These are phyloP conservation scores for Solanum chilense DNA, from an alignment of 257 asterid species.

Conservation along the genomic window DNA sequence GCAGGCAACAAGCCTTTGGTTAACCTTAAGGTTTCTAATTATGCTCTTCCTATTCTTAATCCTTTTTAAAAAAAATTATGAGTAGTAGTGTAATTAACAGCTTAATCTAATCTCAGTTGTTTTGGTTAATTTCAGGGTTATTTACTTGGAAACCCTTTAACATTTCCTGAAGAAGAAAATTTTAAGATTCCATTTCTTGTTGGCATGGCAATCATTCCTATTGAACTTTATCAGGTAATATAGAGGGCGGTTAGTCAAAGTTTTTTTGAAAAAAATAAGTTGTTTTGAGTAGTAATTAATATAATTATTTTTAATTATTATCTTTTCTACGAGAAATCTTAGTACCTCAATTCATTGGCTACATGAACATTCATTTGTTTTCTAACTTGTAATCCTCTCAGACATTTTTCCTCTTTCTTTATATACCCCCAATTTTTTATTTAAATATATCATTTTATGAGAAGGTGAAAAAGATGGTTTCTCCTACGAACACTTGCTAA, in stretches of 20 bases:
- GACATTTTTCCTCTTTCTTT: no score
- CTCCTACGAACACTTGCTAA: no score
- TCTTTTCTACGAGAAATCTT: no score
- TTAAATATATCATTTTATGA: no score
- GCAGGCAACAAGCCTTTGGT: constrained; percentile 16
- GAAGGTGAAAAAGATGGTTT: no score
- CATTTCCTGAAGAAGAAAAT: constrained; percentile 14
- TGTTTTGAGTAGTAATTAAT: neutral
- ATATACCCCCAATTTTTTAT: neutral
- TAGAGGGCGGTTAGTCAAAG: neutral
- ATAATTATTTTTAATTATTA: no score
- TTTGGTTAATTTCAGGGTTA: constrained; percentile 26
- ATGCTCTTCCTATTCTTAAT: neutral
- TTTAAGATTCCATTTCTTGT: constrained; percentile 22
- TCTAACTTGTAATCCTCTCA: neutral
- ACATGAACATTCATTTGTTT: neutral
- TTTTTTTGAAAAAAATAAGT: no score
- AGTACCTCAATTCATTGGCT: no score
- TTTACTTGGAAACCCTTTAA: constrained; percentile 24
- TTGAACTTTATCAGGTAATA: constrained; percentile 27
- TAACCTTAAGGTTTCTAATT: constrained; percentile 18
- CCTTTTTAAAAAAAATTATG: neutral
- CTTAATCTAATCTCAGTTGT: neutral
- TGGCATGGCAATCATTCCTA: constrained; percentile 31
- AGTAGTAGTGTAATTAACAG: neutral